Conservation (phyloP, 805 yeast species). For the fission yeast (Schizosaccharomyces pombe) region DNA sequence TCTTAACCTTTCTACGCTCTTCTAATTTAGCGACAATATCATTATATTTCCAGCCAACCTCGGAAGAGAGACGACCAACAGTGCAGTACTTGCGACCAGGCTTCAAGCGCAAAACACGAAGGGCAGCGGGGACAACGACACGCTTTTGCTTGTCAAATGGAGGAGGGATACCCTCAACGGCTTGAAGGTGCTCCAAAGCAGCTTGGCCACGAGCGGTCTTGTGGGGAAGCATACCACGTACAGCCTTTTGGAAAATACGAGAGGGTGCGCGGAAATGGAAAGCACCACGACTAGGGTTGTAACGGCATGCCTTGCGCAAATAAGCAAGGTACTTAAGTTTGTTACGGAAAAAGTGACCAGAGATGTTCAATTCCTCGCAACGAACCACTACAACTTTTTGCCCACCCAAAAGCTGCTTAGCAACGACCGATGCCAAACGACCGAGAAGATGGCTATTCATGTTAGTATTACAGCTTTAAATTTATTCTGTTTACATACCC, state of each 20-base stretch:
- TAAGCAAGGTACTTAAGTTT: constrained; percentile 86
- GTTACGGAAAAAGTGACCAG: constrained; percentile 99
- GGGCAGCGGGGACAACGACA: constrained; percentile 98
- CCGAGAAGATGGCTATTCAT: constrained; percentile 95
- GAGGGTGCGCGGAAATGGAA: constrained; percentile 99
- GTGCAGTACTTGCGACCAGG: constrained; percentile 99
- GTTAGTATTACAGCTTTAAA: background rate
- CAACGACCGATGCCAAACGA: constrained; percentile 95
- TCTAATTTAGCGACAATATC: constrained; percentile 90
- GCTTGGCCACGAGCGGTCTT: constrained; percentile 99
- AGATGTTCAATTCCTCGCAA: constrained; percentile 89
- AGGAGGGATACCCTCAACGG: constrained; percentile 98
- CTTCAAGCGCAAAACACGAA: constrained; percentile 95
- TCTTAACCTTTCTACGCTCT: constrained; percentile 97
- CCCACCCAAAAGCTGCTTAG: constrained; percentile 95
- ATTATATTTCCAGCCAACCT: constrained; percentile 99
- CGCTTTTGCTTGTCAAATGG: constrained; percentile 99
- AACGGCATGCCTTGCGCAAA: constrained; percentile 97
- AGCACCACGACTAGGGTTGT: constrained; percentile 97
- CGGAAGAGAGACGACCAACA: constrained; percentile 80
- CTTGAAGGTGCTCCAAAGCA: constrained; percentile 97
- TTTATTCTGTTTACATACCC: background rate
- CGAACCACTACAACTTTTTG: constrained; percentile 95
- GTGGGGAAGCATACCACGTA: constrained; percentile 98
- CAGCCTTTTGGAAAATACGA: constrained; percentile 97